Conservation (phyloP, 2,329 filamentous ascomycete species). For the Venturia asperata region DNA sequence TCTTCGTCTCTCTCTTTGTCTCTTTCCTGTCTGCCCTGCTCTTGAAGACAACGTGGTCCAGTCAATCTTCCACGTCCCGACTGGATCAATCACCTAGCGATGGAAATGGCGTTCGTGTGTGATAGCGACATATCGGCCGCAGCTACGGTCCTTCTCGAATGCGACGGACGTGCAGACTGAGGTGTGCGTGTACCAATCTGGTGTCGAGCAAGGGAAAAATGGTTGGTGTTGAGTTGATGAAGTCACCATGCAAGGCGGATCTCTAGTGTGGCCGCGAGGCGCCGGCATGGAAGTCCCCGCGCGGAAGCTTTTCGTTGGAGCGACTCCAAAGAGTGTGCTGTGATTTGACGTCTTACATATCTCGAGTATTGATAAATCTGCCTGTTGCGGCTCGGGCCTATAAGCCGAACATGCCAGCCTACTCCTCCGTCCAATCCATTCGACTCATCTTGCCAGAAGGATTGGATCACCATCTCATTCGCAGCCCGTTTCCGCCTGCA, state of each 20-base stretch:
- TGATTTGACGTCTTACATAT: neutral
- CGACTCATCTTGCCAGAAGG: too few relatives aligned
- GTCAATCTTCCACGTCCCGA: neutral
- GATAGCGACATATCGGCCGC: constrained; percentile 1
- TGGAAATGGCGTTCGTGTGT: neutral
- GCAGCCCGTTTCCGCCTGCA: neutral
- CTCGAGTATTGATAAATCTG: neutral
- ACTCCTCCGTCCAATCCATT: neutral
- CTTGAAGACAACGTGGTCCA: neutral
- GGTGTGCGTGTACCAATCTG: neutral
- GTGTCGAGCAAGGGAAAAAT: neutral
- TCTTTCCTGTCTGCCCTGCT: too few relatives aligned
- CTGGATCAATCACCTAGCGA: neutral
- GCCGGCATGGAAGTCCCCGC: neutral
- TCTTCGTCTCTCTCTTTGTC: neutral
- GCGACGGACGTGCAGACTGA: neutral
- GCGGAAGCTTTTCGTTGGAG: neutral
- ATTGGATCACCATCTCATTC: neutral
- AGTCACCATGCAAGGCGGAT: constrained; percentile 11
- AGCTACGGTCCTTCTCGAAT: constrained; percentile 3
- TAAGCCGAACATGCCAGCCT: neutral
- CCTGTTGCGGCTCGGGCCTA: neutral
- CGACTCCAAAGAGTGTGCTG: neutral
- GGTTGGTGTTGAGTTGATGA: constrained; percentile 14
- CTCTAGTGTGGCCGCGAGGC: neutral